Percentiles rank a stretch among this genome's conserved stretches.
Conservation (phyloP, 768 basidiomycete genomes). For the Termitomyces sp. region DNA sequence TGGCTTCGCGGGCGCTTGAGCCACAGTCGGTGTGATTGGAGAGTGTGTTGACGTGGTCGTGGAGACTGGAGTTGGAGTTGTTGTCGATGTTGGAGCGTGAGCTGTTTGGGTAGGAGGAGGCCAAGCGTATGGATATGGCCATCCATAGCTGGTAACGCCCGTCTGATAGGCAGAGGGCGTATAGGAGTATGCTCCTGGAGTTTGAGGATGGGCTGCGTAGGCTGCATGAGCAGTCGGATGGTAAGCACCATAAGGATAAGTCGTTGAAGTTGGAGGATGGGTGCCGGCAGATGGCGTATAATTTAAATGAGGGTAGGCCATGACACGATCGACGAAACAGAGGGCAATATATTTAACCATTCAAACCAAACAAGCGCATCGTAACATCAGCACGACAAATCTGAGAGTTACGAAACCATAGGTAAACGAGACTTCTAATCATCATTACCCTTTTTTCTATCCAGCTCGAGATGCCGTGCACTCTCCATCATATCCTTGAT, state of each 20-base stretch:
- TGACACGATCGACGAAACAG: conserved; percentile 1
- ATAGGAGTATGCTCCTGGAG: conserved; percentile 47
- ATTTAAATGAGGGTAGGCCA: conserved; percentile 18
- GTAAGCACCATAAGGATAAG: conserved; percentile 64
- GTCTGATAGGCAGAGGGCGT: conserved; percentile 48
- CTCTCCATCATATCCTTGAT: conserved; percentile 70
- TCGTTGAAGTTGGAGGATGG: conserved; percentile 36
- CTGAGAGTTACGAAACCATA: no score
- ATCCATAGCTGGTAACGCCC: conserved; percentile 66
- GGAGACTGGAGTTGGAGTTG: conserved; percentile 20
- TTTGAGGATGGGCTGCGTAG: conserved; percentile 34
- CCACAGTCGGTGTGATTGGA: conserved; percentile 19
- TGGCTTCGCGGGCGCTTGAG: conserved; percentile 27
- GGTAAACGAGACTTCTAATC: conserved; percentile 17
- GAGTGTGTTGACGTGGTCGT: conserved; percentile 22
- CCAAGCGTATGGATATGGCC: conserved; percentile 68
- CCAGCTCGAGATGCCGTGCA: conserved; percentile 57
- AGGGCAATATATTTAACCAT: no score
- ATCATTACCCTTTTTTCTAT: conserved; percentile 37
- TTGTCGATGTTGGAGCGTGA: conserved; percentile 17
- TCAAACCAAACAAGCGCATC: no score
- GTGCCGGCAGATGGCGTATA: conserved; percentile 17
- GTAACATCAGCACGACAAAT: no score
- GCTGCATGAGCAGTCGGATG: conserved; percentile 28
- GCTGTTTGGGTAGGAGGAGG: conserved; percentile 11